Evolutionary conservation across 192 early-diverging fungal genomes (phyloP).

Genomic region (Radiomyces spectabilis): DNA sequence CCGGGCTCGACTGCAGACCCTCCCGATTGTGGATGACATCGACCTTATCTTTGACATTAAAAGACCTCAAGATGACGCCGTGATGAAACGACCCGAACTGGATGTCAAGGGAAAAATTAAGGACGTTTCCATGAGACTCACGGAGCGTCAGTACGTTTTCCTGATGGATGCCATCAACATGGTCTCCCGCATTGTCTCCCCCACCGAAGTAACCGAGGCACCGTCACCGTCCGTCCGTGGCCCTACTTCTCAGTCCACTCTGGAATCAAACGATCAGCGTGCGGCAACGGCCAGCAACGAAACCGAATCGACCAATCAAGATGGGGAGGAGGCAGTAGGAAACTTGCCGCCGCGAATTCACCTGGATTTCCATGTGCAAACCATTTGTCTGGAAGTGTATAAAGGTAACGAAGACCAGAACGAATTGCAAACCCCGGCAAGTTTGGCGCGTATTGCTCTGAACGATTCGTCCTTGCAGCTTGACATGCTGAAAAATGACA

Average conservation of each 20-base stretch:
- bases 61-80: slow-evolving; percentile 20
- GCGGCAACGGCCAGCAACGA: too few relatives aligned
- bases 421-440: slow-evolving; percentile 39
- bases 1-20: slow-evolving; percentile 31
- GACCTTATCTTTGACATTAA: slow-evolving; percentile 65
- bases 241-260: too few relatives aligned
- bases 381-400: slow-evolving; percentile 79
- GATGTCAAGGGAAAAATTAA: slow-evolving; percentile 56
- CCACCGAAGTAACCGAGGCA: background rate
- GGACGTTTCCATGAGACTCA: slow-evolving; percentile 71
- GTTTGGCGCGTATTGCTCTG: slow-evolving; percentile 43
- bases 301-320: too few relatives aligned
- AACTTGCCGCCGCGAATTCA: slow-evolving; percentile 17
- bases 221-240: background rate
- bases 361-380: slow-evolving; percentile 55
- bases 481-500: slow-evolving; percentile 45
- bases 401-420: slow-evolving; percentile 46
- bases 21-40: slow-evolving; percentile 82
- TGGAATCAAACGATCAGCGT: slow-evolving; percentile 7
- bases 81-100: slow-evolving; percentile 17
- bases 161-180: slow-evolving; percentile 58
- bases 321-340: too few relatives aligned
- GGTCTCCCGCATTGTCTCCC: slow-evolving; percentile 36
- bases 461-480: slow-evolving; percentile 47
- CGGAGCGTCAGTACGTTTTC: slow-evolving; percentile 78